Evolutionary conservation across 1,284 basidiomycete genomes (phyloP), one percentile per base, ranked within the genome.

Genomic region (Trametes polyzona): DNA sequence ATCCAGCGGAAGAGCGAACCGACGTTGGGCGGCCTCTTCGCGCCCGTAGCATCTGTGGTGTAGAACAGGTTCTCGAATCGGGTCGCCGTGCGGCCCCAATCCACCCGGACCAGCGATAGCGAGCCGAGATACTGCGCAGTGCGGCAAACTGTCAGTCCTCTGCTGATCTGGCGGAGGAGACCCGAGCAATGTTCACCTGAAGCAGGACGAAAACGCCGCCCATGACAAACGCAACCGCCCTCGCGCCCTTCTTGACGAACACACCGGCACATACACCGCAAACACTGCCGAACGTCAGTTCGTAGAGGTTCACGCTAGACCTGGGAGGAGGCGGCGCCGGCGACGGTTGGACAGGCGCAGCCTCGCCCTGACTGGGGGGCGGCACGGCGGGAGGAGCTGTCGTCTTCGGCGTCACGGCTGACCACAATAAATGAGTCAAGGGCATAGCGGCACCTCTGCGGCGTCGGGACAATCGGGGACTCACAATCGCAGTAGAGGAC

Each of bases 171-270:
- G 46, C n/a, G 39, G 14, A 16, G 16, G 27, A 35, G 16, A 1
- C 39, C 21, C 37, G n/a, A 27, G 21, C 24, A 30, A 24, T 27
- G 67, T 81, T 62, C 64, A 91, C 95, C 85, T 96, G 93, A 16
- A 96, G 81, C 46, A 96, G 72, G 17, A 96, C 88, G 64, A 95
- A 96, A 1, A 92, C 75, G 2, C 93, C 94, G 9, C 94, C 94
- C 11, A 97, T 75, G 51, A 90, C 73, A 73, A 95, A 95, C 0
- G 95, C 96, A 21, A 92, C 73, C 2, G 85, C 77, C 71, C 88
- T 94, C 35, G 90, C 86, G 27, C 96, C 96, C 74, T 97, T 97
- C 77, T 96, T 97, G 67, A 97, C 81, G 70, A 98, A 98, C 0
- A 98, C 82, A 0, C 96, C 96, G 0, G 93, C 87, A 68, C 94